These are phyloP conservation scores for Fusarium falciforme DNA, from an alignment of 2,329 filamentous ascomycete species.

Conservation along the genomic window DNA sequence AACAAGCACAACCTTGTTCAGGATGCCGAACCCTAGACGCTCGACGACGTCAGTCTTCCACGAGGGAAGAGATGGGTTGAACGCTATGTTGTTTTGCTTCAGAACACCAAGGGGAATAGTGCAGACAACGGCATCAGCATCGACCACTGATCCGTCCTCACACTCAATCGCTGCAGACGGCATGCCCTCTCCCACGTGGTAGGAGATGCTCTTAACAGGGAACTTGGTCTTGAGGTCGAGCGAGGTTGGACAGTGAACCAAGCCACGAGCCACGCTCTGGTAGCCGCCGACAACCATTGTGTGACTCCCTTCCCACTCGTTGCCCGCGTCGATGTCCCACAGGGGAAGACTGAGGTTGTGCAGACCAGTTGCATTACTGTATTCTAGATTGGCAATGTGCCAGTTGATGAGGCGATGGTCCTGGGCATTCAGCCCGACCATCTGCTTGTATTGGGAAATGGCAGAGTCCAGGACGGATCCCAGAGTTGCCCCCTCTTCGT, in stretches of 20 bases:
- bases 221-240: conserved; percentile 82
- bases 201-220: conserved; percentile 76
- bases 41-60: conserved; percentile 87
- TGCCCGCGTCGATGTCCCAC: conserved; percentile 98
- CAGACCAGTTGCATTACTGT: conserved; percentile 93
- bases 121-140: conserved; percentile 91
- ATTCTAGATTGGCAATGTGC: conserved; percentile 98
- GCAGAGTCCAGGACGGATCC: conserved; percentile 93
- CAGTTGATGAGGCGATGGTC: conserved; percentile 95
- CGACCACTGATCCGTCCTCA: conserved; percentile 78
- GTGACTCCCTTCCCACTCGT: conserved; percentile 96
- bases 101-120: conserved; percentile 92
- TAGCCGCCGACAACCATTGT: conserved; percentile 95
- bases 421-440: conserved; percentile 85
- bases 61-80: conserved; percentile 87
- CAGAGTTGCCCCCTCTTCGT: conserved; percentile 76
- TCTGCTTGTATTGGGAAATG: conserved; percentile 85
- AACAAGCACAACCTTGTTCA: conserved; percentile 95
- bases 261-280: conserved; percentile 88
- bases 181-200: conserved; percentile 62
- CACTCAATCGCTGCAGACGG: conserved; percentile 75
- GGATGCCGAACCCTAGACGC: conserved; percentile 88
- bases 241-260: conserved; percentile 80
- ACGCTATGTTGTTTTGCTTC: conserved; percentile 84
- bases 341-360: conserved; percentile 87